Evolutionary conservation across 1,284 basidiomycete genomes (phyloP).

Genomic region (Trametes polyzona): DNA sequence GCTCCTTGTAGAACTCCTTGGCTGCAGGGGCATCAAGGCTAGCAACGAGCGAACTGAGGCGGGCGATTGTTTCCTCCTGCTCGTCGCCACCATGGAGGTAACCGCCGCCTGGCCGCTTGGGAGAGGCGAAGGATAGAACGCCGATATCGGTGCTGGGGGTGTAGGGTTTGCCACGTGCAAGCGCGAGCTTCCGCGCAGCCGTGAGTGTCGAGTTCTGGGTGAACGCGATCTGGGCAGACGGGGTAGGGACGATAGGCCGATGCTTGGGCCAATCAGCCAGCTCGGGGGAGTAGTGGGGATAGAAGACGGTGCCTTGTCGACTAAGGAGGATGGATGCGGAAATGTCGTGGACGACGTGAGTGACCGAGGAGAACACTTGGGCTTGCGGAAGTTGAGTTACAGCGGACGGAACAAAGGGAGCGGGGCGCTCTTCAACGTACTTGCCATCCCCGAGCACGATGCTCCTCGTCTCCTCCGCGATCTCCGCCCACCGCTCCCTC

Average conservation of each 20-base stretch:
- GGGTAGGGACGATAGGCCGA: constrained; percentile 16
- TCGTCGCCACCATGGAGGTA: constrained; percentile 52
- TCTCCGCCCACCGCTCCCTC: constrained; percentile 34
- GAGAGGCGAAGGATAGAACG: constrained; percentile 50
- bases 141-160: constrained; percentile 40
- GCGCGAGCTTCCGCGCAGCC: constrained; percentile 35
- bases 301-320: constrained; percentile 45
- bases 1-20: constrained; percentile 47
- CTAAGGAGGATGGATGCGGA: constrained; percentile 42
- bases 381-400: constrained; percentile 27
- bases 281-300: constrained; percentile 41
- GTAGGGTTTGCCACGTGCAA: constrained; percentile 17
- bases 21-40: constrained; percentile 44
- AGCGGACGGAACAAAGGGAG: constrained; percentile 29
- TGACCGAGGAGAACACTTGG: constrained; percentile 15
- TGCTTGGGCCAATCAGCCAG: constrained; percentile 40
- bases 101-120: constrained; percentile 50
- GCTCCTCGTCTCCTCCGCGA: constrained; percentile 44
- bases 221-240: constrained; percentile 37
- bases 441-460: constrained; percentile 50
- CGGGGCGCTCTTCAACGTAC: constrained; percentile 45
- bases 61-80: constrained; percentile 49
- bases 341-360: constrained; percentile 40
- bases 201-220: constrained; percentile 37
- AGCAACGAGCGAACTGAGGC: constrained; percentile 49